Percentiles rank a stretch among this genome's conserved stretches.
Evolutionary conservation across 2,329 filamentous ascomycete species (phyloP).

Genomic region (Phaeosphaeriaceae sp.): DNA sequence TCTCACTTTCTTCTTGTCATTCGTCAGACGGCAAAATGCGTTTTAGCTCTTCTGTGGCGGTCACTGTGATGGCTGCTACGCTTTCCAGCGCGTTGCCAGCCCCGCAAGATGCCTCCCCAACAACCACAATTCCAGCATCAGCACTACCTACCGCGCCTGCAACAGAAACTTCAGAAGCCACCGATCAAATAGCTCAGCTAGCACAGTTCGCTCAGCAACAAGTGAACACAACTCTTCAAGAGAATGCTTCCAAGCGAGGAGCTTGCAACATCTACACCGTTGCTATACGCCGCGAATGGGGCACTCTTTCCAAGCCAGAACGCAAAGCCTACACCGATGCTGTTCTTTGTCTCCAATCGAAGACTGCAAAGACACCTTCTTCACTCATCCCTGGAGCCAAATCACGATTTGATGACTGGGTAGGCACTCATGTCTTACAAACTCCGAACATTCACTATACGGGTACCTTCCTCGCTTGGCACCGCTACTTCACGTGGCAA

Average conservation of each 20-base stretch:
- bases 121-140: slow-evolving; percentile 10
- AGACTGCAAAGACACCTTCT: slow-evolving; percentile 36
- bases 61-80: slow-evolving; percentile 31
- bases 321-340: slow-evolving; percentile 46
- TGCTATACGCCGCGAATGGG: slow-evolving; percentile 38
- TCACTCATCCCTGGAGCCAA: slow-evolving; percentile 37
- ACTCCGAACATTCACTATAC: slow-evolving; percentile 45
- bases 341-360: slow-evolving; percentile 42
- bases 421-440: slow-evolving; percentile 46
- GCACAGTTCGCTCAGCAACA: slow-evolving; percentile 26
- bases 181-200: slow-evolving; percentile 31
- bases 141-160: slow-evolving; percentile 27
- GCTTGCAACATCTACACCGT: slow-evolving; percentile 33
- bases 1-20: background rate
- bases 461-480: slow-evolving; percentile 44
- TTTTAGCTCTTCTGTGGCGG: slow-evolving; percentile 27
- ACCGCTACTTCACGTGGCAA: slow-evolving; percentile 50
- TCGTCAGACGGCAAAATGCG: slow-evolving; percentile 27
- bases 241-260: slow-evolving; percentile 26
- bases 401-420: slow-evolving; percentile 47
- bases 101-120: slow-evolving; percentile 18
- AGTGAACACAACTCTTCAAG: slow-evolving; percentile 21
- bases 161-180: slow-evolving; percentile 27
- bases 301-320: slow-evolving; percentile 29
- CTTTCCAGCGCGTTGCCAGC: slow-evolving; percentile 33